Percentiles rank a stretch among this genome's conserved stretches.
These are phyloP conservation scores for Kentomonas sorsogonicus DNA, from an alignment of 208 protist genomes.

Conservation along the genomic window DNA sequence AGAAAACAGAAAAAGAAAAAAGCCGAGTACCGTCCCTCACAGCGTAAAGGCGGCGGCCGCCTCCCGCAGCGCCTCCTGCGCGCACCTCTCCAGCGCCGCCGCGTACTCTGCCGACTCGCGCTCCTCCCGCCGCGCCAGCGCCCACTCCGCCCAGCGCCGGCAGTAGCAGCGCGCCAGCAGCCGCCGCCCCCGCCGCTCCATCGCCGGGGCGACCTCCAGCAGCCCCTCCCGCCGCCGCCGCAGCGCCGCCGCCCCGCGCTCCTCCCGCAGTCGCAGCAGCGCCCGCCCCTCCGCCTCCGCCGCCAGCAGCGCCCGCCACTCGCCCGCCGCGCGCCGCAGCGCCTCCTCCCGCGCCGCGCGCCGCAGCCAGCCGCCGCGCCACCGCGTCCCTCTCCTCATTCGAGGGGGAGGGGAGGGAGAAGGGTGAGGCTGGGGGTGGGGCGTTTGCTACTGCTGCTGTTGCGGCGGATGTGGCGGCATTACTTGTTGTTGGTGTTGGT, in stretches of 20 bases:
- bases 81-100: background rate
- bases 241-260: background rate
- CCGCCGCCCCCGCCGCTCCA: background rate
- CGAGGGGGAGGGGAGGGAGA: background rate
- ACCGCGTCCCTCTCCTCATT: no score
- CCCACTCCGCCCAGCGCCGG: no score
- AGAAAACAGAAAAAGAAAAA: background rate
- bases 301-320: no score
- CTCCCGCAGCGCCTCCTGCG: slow-evolving; percentile 1
- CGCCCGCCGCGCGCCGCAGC: background rate
- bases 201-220: background rate
- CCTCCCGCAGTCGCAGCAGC: background rate
- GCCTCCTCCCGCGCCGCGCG: background rate
- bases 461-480: background rate
- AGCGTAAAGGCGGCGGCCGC: background rate
- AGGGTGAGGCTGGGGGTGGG: background rate
- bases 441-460: background rate
- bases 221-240: slow-evolving; percentile 1
- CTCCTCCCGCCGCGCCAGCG: no score
- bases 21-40: background rate
- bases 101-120: no score
- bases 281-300: no score
- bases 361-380: background rate
- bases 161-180: no score
- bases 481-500: no score